These are phyloP conservation scores for Lathyrus aphaca DNA, from an alignment of 306 rosid genomes.

Conservation along the genomic window DNA sequence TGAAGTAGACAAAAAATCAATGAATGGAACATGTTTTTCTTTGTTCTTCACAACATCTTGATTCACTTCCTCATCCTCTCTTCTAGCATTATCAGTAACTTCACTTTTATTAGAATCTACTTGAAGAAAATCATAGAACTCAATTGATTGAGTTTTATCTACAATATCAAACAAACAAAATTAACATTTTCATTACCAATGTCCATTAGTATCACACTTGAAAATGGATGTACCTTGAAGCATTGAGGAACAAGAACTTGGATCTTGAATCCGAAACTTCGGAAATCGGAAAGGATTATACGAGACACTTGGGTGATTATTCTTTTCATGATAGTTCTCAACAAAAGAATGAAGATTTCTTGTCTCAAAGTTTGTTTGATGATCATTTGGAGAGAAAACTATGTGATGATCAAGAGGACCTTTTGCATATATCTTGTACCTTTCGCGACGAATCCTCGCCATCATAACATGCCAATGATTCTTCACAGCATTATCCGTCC, in stretches of 20 bases:
- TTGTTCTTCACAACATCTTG: slow-evolving; percentile 44
- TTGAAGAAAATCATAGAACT: slow-evolving; percentile 85
- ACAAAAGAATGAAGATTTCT: slow-evolving; percentile 45
- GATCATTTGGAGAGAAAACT: slow-evolving; percentile 32
- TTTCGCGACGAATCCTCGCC: slow-evolving; percentile 74
- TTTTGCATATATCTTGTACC: slow-evolving; percentile 59
- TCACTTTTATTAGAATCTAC: slow-evolving; percentile 79
- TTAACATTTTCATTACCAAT: background rate
- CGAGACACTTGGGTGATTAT: slow-evolving; percentile 33
- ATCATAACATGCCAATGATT: slow-evolving; percentile 98
- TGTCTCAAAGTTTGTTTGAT: slow-evolving; percentile 24
- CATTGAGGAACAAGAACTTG: slow-evolving; percentile 40
- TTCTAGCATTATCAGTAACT: slow-evolving; percentile 66
- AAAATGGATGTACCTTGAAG: slow-evolving; percentile 46
- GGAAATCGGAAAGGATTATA: slow-evolving; percentile 41
- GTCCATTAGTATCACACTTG: too few relatives aligned
- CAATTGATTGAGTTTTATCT: slow-evolving; percentile 59
- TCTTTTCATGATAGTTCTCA: slow-evolving; percentile 44
- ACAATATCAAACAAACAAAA: slow-evolving; percentile 36
- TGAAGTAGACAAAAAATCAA: slow-evolving; percentile 65
- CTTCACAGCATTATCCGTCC: slow-evolving; percentile 95
- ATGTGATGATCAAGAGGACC: slow-evolving; percentile 37
- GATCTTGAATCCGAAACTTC: slow-evolving; percentile 41
- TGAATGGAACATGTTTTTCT: slow-evolving; percentile 46
- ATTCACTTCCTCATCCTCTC: slow-evolving; percentile 80